Evolutionary conservation across 208 protist genomes (phyloP).

Genomic region (Trypanosoma grayi): DNA sequence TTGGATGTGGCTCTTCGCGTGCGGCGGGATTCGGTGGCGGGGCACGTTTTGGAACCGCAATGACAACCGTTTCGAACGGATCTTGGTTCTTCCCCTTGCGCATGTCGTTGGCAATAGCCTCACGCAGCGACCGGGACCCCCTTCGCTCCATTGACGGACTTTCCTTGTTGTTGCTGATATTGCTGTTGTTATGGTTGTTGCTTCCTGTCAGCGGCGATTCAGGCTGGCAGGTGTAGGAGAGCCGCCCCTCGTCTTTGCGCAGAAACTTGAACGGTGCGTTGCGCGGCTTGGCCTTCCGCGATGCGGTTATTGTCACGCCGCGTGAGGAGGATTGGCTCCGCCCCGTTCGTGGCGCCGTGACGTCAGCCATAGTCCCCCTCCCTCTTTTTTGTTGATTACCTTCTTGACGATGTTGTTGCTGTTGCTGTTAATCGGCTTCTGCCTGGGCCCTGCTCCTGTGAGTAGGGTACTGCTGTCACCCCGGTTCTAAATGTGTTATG

Average conservation of each 20-base stretch:
- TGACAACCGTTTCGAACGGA: slow-evolving; percentile 67
- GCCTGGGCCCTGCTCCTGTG: no score
- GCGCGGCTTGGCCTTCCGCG: slow-evolving; percentile 72
- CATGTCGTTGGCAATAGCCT: slow-evolving; percentile 86
- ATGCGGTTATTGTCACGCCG: slow-evolving; percentile 56
- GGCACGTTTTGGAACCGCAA: slow-evolving; percentile 79
- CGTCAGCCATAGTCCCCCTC: slow-evolving; percentile 13
- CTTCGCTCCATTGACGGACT: slow-evolving; percentile 37
- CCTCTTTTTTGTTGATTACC: no score
- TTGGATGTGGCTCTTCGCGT: slow-evolving; percentile 5
- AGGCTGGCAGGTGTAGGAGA: slow-evolving; percentile 56
- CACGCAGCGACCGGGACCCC: slow-evolving; percentile 70
- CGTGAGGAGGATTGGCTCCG: slow-evolving; percentile 19
- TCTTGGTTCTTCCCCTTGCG: slow-evolving; percentile 69
- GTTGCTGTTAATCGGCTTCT: no score
- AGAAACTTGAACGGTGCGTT: slow-evolving; percentile 78
- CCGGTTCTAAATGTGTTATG: no score
- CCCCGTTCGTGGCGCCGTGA: slow-evolving; percentile 10
- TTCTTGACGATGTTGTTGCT: not conserved
- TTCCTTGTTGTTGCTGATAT: slow-evolving; percentile 8
- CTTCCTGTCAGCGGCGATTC: slow-evolving; percentile 11
- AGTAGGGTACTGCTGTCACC: no score
- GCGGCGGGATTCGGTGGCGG: slow-evolving; percentile 39
- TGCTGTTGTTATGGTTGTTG: slow-evolving; percentile 5
- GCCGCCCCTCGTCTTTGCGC: slow-evolving; percentile 70